Conservation (phyloP, 768 basidiomycete species). For the Mycena galericulata region DNA sequence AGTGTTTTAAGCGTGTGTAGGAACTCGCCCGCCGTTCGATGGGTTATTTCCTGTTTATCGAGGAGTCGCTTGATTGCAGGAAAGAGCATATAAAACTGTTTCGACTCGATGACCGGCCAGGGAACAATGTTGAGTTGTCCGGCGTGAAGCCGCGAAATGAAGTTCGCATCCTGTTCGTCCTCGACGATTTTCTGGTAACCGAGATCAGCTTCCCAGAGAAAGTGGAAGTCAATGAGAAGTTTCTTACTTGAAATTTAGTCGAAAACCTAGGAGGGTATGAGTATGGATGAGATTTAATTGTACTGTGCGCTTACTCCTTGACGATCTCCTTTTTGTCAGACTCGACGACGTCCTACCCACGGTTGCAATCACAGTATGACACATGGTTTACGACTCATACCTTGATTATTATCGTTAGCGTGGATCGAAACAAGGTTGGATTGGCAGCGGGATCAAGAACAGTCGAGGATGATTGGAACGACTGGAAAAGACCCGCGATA, state of each 20-base stretch:
- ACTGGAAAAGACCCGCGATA: slow-evolving; percentile 70
- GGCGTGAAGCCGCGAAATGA: slow-evolving; percentile 69
- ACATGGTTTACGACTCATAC: slow-evolving; percentile 38
- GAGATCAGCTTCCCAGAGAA: neutral
- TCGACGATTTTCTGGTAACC: slow-evolving; percentile 65
- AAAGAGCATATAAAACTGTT: slow-evolving; percentile 70
- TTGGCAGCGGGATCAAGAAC: slow-evolving; percentile 70
- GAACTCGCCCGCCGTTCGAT: slow-evolving; percentile 65
- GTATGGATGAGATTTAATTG: neutral
- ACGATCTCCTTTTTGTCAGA: slow-evolving; percentile 70
- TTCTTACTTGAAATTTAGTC: slow-evolving; percentile 58
- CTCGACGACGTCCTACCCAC: slow-evolving; percentile 68
- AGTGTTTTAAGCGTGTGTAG: slow-evolving; percentile 68
- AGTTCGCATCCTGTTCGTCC: slow-evolving; percentile 70
- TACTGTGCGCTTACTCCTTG: slow-evolving; percentile 57
- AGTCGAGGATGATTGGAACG: slow-evolving; percentile 69
- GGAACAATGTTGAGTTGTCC: slow-evolving; percentile 69
- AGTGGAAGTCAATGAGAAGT: neutral
- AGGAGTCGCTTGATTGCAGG: slow-evolving; percentile 57
- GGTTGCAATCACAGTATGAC: neutral
- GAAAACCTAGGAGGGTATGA: slow-evolving; percentile 54
- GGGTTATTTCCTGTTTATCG: slow-evolving; percentile 62
- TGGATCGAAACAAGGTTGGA: slow-evolving; percentile 69
- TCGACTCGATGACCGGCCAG: slow-evolving; percentile 76
- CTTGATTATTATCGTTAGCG: slow-evolving; percentile 73